A percentile compares a stretch with the other conserved stretches of the same genome.
These are phyloP conservation scores for Plasmodium knowlesi DNA, from an alignment of 169 alveolate species.

Conservation along the genomic window DNA sequence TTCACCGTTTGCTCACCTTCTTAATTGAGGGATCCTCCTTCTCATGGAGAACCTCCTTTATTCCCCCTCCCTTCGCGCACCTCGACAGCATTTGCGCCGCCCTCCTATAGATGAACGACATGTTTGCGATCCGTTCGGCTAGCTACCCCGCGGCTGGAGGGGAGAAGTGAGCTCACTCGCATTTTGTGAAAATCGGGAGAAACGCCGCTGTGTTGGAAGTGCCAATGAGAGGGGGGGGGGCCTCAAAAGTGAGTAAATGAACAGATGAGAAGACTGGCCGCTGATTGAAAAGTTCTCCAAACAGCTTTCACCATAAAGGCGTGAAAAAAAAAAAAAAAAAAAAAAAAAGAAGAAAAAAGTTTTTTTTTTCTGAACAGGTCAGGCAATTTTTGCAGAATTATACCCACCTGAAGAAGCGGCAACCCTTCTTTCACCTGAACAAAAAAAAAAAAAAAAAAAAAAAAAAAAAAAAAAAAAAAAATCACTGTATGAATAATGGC, in stretches of 20 bases:
- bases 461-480: neutral
- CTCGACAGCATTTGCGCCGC: slow-evolving; percentile 45
- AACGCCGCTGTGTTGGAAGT: neutral
- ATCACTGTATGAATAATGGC: neutral
- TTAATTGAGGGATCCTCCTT: slow-evolving; percentile 41
- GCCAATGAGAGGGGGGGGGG: neutral
- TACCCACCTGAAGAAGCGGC: neutral
- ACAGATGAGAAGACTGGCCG: neutral
- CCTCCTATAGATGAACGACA: slow-evolving; percentile 61
- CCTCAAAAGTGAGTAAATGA: neutral
- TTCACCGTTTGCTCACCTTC: slow-evolving; percentile 17
- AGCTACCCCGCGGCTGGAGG: neutral
- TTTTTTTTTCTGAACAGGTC: neutral
- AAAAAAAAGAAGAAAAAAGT: neutral
- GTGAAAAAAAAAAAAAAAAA: neutral
- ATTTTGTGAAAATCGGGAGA: neutral
- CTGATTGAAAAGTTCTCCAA: neutral
- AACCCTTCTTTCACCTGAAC: neutral
- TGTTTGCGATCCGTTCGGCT: neutral
- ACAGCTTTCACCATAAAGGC: neutral
- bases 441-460: neutral
- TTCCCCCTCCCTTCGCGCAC: slow-evolving; percentile 35
- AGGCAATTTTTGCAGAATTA: neutral
- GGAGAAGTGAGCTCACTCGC: neutral
- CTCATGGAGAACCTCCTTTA: slow-evolving; percentile 30